phyloP scores from a whole-genome alignment of 305 asterid species.

The Andrographis paniculata region DNA sequence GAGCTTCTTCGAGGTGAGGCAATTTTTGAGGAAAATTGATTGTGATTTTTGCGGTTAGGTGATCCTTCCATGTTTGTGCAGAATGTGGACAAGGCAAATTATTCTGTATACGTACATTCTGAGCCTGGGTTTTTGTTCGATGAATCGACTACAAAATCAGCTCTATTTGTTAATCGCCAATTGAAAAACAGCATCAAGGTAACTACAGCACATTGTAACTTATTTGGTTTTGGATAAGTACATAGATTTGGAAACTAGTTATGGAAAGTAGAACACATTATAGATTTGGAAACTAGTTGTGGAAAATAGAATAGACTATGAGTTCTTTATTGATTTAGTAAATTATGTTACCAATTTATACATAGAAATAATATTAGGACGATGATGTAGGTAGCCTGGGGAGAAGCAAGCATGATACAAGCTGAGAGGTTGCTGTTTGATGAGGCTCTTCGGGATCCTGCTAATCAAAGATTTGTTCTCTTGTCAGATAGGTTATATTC shows the following conservation, averaged over 20 bases:
- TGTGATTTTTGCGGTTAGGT: not conserved
- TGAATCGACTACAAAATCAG: constrained; percentile 64
- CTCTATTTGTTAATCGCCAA: constrained; percentile 56
- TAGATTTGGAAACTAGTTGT: not conserved
- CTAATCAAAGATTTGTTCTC: constrained; percentile 89
- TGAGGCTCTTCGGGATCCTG: constrained; percentile 82
- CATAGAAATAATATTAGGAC: constrained; percentile 21
- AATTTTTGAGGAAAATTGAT: constrained; percentile 1
- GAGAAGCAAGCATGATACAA: constrained; percentile 90
- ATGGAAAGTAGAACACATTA: not conserved
- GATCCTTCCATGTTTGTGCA: constrained; percentile 29
- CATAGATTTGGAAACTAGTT: too few species aligned
- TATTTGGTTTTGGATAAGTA: too few species aligned
- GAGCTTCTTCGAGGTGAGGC: constrained; percentile 67
- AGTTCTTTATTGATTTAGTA: constrained; percentile 3
- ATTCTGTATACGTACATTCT: constrained; percentile 67
- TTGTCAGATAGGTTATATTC: constrained; percentile 79
- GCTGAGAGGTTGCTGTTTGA: constrained; percentile 92
- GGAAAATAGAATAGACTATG: constrained; percentile 1
- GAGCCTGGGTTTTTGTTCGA: constrained; percentile 83
- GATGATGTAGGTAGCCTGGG: constrained; percentile 91
- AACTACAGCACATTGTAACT: constrained; percentile 14
- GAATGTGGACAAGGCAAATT: constrained; percentile 59
- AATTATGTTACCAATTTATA: too few species aligned
- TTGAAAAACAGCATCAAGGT: constrained; percentile 72